Percentiles rank a stretch among this genome's conserved stretches.
These are phyloP conservation scores for Colletotrichum salicis DNA, from an alignment of 2,329 filamentous ascomycete genomes.

Conservation along the genomic window DNA sequence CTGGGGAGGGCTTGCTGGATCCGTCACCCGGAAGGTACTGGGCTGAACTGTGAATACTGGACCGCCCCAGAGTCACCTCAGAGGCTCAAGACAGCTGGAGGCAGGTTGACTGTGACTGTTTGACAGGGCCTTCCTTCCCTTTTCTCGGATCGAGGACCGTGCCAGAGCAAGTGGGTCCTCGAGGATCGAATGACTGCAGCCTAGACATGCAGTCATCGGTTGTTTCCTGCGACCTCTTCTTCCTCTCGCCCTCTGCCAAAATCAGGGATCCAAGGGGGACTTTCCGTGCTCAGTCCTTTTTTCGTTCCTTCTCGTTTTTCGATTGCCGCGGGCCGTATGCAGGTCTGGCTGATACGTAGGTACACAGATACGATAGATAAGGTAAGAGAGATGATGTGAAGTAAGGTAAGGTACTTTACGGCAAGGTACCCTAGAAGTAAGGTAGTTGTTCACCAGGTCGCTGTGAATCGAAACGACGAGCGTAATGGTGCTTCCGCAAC, in stretches of 20 bases:
- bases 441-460: not conserved
- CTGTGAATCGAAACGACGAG: not conserved
- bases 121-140: slow-evolving; percentile 8
- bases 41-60: not conserved
- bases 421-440: too few relatives aligned
- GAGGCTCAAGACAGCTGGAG: slow-evolving; percentile 1
- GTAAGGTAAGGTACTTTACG: too few relatives aligned
- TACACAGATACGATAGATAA: not conserved
- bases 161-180: slow-evolving; percentile 22
- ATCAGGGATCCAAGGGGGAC: not conserved
- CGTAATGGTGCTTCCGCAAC: not conserved
- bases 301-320: not conserved
- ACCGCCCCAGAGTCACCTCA: slow-evolving; percentile 6
- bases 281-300: not conserved
- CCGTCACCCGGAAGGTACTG: not conserved
- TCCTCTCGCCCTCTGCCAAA: not conserved
- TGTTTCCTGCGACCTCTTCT: slow-evolving; percentile 9
- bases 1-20: slow-evolving; percentile 1
- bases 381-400: not conserved
- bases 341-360: not conserved
- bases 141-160: slow-evolving; percentile 15
- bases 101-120: not conserved
- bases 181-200: slow-evolving; percentile 14
- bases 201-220: slow-evolving; percentile 18
- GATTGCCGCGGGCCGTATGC: not conserved